These are phyloP conservation scores for Globisporangium iwayamae DNA, from an alignment of 352 stramenopile species.

Conservation along the genomic window DNA sequence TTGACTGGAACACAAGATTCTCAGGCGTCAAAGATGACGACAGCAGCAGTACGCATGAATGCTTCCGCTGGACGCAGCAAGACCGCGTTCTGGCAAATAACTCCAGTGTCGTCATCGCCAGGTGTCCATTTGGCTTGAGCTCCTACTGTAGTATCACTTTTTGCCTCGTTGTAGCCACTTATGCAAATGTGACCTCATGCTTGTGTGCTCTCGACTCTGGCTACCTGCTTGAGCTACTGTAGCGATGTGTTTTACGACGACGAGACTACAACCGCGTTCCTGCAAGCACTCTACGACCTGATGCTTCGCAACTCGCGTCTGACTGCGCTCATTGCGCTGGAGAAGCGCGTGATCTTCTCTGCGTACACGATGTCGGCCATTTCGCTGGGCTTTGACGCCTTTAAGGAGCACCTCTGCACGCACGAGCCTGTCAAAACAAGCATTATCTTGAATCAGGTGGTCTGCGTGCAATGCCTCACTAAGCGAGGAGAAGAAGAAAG, in stretches of 20 bases:
- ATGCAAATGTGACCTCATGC: neutral
- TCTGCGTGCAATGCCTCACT: slow-evolving; percentile 18
- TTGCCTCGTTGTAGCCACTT: no score
- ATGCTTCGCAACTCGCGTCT: slow-evolving; percentile 28
- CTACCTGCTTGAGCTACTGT: no score
- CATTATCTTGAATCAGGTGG: slow-evolving; percentile 25
- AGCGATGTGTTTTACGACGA: slow-evolving; percentile 77
- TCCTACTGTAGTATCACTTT: neutral
- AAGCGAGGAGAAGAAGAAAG: neutral
- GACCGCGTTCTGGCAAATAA: slow-evolving; percentile 20
- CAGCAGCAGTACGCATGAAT: neutral
- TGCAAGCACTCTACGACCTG: slow-evolving; percentile 32
- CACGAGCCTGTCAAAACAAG: slow-evolving; percentile 19
- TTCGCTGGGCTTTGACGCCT: slow-evolving; percentile 53
- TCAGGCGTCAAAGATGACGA: neutral
- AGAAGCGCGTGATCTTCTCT: slow-evolving; percentile 62
- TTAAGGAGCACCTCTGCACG: slow-evolving; percentile 35
- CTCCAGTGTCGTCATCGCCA: slow-evolving; percentile 28
- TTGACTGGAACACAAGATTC: slow-evolving; percentile 23
- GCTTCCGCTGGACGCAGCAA: slow-evolving; percentile 24
- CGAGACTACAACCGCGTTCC: slow-evolving; percentile 31
- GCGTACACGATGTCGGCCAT: slow-evolving; percentile 39
- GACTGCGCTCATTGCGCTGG: slow-evolving; percentile 31
- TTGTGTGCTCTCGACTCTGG: neutral
- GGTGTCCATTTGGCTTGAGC: slow-evolving; percentile 19